Evolutionary conservation across 805 yeast species (phyloP).

Genomic region (Candida parachauliodes): DNA sequence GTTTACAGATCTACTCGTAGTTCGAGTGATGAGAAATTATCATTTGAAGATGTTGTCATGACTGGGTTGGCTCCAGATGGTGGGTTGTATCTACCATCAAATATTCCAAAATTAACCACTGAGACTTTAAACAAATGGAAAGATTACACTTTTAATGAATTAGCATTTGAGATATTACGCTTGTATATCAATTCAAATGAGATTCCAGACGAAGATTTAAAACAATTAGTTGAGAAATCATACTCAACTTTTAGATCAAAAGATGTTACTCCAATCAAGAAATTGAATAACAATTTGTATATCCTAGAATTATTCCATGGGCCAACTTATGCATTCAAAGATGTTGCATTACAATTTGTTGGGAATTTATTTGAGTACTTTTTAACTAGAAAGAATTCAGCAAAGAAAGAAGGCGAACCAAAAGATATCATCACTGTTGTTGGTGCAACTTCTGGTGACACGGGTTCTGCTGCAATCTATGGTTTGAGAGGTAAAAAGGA

Average conservation of each 20-base stretch:
- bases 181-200: conserved; percentile 71
- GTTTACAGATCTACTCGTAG: conserved; percentile 81
- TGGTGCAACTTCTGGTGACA: conserved; percentile 99
- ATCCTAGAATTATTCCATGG: conserved; percentile 95
- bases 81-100: conserved; percentile 87
- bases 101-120: conserved; percentile 63
- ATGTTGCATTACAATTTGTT: conserved; percentile 96
- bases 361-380: conserved; percentile 96
- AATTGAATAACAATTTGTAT: conserved; percentile 62
- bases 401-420: conserved; percentile 44
- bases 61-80: conserved; percentile 96
- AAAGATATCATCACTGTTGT: conserved; percentile 90
- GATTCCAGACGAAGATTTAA: conserved; percentile 68
- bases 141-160: conserved; percentile 71
- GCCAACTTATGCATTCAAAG: conserved; percentile 98
- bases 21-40: conserved; percentile 41
- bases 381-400: conserved; percentile 66
- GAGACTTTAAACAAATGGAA: conserved; percentile 66
- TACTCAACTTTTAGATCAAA: conserved; percentile 87
- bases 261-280: conserved; percentile 82
- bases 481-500: conserved; percentile 96
- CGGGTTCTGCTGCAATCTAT: conserved; percentile 98
- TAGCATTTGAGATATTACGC: conserved; percentile 84
- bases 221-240: conserved; percentile 59
- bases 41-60: conserved; percentile 80